A percentile compares a stretch with the other conserved stretches of the same genome.
phyloP scores from a whole-genome alignment of 768 basidiomycete genomes.

The Phylloporus rhodoxanthus region DNA sequence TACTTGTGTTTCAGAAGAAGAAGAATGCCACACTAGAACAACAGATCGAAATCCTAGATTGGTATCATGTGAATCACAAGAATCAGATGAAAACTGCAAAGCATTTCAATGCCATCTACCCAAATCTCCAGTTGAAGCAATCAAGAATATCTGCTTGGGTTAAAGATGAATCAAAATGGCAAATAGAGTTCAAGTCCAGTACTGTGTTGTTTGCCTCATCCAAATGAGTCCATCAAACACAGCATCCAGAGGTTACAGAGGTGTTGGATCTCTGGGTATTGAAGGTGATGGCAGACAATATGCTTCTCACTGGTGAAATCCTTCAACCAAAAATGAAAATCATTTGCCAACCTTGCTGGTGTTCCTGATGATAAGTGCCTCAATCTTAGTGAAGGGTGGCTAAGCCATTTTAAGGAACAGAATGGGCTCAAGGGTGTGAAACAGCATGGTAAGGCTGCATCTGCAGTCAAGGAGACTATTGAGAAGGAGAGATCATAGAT shows the following conservation, averaged over 20 bases:
- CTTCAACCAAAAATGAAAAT: conserved; percentile 6
- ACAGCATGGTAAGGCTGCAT: conserved; percentile 34
- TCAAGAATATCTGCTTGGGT: neutral
- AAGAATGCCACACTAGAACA: neutral
- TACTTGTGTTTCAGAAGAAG: too few species aligned
- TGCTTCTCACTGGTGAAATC: conserved; percentile 30
- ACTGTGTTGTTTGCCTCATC: too few species aligned
- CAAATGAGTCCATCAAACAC: conserved; percentile 16
- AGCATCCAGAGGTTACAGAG: conserved; percentile 32
- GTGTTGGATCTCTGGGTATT: conserved; percentile 35
- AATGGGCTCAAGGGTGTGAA: conserved; percentile 13
- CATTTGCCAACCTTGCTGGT: conserved; percentile 11
- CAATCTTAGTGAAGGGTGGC: conserved; percentile 32
- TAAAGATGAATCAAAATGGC: conserved; percentile 2
- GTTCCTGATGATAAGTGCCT: conserved; percentile 32
- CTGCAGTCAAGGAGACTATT: conserved; percentile 10
- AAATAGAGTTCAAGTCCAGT: neutral
- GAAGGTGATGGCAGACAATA: conserved; percentile 33
- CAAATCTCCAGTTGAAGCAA: too few species aligned
- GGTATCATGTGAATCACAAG: neutral
- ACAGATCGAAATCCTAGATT: neutral
- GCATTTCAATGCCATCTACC: neutral
- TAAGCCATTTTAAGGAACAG: conserved; percentile 1
- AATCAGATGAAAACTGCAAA: neutral
- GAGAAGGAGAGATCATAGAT: conserved; percentile 23